Percentiles rank a stretch among this genome's conserved stretches.
phyloP scores from a whole-genome alignment of 2,329 filamentous ascomycete species.

The Calonectria pauciramosa region DNA sequence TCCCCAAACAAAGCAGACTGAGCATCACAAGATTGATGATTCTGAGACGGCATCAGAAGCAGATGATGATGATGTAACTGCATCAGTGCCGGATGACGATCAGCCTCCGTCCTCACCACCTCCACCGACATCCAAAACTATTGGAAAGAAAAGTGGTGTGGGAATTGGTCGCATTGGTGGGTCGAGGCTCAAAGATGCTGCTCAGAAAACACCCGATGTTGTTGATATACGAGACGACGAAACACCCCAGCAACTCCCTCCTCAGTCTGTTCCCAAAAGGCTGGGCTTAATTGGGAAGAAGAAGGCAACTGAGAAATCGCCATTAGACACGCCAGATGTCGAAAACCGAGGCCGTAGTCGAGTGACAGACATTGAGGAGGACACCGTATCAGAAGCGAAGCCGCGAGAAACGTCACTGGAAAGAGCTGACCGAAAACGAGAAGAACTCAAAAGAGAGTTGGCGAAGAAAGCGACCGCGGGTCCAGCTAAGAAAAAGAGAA shows the following conservation, averaged over 20 bases:
- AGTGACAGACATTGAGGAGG: slow-evolving; percentile 23
- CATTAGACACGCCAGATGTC: slow-evolving; percentile 18
- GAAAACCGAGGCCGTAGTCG: slow-evolving; percentile 41
- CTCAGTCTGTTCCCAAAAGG: slow-evolving; percentile 38
- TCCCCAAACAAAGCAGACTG: slow-evolving; percentile 12
- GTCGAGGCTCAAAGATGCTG: slow-evolving; percentile 36
- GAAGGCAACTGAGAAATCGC: slow-evolving; percentile 25
- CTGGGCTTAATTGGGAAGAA: slow-evolving; percentile 54
- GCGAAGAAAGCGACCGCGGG: slow-evolving; percentile 63
- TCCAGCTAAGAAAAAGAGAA: slow-evolving; percentile 69
- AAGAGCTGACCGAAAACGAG: slow-evolving; percentile 63
- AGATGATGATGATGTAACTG: slow-evolving; percentile 50
- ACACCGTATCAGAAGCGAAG: slow-evolving; percentile 47
- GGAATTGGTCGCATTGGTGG: slow-evolving; percentile 60
- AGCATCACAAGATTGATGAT: slow-evolving; percentile 39
- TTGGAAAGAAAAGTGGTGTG: slow-evolving; percentile 50
- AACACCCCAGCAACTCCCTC: slow-evolving; percentile 17
- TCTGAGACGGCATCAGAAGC: slow-evolving; percentile 61
- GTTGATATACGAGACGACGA: slow-evolving; percentile 26
- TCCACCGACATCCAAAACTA: slow-evolving; percentile 40
- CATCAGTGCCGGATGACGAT: slow-evolving; percentile 36
- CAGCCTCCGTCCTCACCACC: slow-evolving; percentile 33
- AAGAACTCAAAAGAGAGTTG: slow-evolving; percentile 65
- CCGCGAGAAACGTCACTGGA: slow-evolving; percentile 60
- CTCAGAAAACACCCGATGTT: slow-evolving; percentile 17